Evolutionary conservation across 306 rosid species (phyloP).

Genomic region (Cucurbita pepo): DNA sequence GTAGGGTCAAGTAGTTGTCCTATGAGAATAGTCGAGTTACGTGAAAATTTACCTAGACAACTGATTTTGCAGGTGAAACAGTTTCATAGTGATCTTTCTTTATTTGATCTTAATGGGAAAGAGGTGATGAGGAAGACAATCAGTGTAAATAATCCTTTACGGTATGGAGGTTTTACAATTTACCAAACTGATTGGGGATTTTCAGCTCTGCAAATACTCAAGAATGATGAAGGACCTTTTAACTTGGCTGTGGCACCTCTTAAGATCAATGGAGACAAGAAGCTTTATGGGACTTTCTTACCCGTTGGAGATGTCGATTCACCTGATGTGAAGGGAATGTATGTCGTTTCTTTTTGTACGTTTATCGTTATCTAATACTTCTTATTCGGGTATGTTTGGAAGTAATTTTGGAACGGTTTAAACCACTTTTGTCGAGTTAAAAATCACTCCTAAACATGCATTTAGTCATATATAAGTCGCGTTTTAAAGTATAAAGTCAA

Average conservation of each 20-base stretch:
- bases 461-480: too few species aligned
- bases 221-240: constrained; percentile 83
- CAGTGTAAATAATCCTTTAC: constrained; percentile 79
- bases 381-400: too few species aligned
- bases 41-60: neutral
- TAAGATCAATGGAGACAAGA: constrained; percentile 87
- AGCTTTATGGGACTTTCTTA: constrained; percentile 75
- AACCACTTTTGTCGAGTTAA: too few species aligned
- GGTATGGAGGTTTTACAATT: constrained; percentile 71
- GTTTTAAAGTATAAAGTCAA: too few species aligned
- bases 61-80: constrained; percentile 51
- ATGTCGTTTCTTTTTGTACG: constrained; percentile 10
- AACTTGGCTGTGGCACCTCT: constrained; percentile 94
- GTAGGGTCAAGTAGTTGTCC: neutral
- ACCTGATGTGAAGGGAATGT: constrained; percentile 82
- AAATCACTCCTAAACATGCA: too few species aligned
- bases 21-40: neutral
- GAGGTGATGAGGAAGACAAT: constrained; percentile 85
- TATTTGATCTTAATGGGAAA: constrained; percentile 59
- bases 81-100: constrained; percentile 77
- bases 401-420: neutral
- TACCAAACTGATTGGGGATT: constrained; percentile 96
- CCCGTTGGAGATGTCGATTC: constrained; percentile 68
- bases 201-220: constrained; percentile 68
- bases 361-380: neutral